Evolutionary conservation across 2,329 filamentous ascomycete genomes (phyloP), one percentile per base, ranked within the genome.

Genomic region (Calonectria pseudoturangicola): DNA sequence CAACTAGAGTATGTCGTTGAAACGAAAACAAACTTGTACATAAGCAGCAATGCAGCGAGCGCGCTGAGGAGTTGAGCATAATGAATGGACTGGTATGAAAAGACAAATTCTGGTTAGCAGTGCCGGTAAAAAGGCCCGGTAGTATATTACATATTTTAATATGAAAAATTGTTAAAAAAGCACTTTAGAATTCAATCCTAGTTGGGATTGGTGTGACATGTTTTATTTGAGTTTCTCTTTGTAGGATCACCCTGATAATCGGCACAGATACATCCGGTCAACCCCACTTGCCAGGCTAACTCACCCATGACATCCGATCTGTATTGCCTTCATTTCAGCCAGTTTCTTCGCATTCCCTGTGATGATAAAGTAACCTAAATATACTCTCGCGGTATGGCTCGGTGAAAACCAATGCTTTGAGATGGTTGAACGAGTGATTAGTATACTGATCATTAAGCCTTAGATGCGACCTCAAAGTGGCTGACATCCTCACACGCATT

Each of bases 1-100:
- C 80, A 86, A 91, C 68, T 85, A 85, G 73, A 77, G 33, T 66
- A 25, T 9, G 30, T 51, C 62, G 68, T 51, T 64, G 68, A 51
- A 71, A 74, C 69, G 65, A 75, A 73, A 73, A 58, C 39, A 67
- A 71, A 71, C 72, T 75, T 80, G 79, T 80, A 80, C 76, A 80
- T 79, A 80, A 71, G 66, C 77, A 75, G 74, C 77, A 78, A 75
- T 73, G 74, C 76, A 63, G 76, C 50, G 68, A 72, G 76, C 73
- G 71, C 74, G 79, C 68, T 74, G 71, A 70, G 76, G 79, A 79
- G 76, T 79, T 80, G 75, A 64, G 47, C 71, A 74, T 77, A 78
- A 77, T 80, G 78, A 79, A 69, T 76, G 71, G 76, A 71, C 68
- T 76, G 71, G 68, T 62, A 72, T 77, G 54, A 41, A 60, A 41